These are phyloP conservation scores for Colletotrichum caudatum DNA, from an alignment of 2,329 filamentous ascomycete species.

Conservation along the genomic window DNA sequence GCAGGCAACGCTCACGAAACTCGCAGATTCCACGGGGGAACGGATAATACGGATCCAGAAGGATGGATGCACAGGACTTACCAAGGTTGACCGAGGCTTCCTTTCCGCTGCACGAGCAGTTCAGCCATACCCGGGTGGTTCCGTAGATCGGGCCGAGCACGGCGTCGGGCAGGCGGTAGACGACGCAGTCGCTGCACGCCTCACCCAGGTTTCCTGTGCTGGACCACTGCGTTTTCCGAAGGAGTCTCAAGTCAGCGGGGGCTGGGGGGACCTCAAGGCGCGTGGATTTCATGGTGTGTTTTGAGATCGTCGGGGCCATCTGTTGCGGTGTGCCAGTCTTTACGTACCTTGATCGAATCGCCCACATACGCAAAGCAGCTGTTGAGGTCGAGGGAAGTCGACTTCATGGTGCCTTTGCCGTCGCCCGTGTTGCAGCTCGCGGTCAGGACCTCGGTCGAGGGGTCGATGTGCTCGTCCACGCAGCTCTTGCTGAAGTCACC, in stretches of 20 bases:
- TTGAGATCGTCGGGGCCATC: too few species aligned
- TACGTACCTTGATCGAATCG: conserved; percentile 29
- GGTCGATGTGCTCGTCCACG: conserved; percentile 31
- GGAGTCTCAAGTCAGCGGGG: neutral
- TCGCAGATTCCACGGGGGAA: neutral
- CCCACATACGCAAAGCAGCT: conserved; percentile 23
- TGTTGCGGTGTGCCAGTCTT: neutral
- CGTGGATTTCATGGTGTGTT: conserved; percentile 32
- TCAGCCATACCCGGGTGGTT: conserved; percentile 28
- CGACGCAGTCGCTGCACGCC: conserved; percentile 44
- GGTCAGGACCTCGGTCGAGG: conserved; percentile 26
- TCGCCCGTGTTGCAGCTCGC: conserved; percentile 35
- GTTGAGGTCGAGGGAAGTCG: conserved; percentile 33
- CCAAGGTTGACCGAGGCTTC: conserved; percentile 31
- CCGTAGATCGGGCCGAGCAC: conserved; percentile 31
- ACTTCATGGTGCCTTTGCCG: conserved; percentile 26
- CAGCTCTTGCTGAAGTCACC: conserved; percentile 35
- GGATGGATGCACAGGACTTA: neutral
- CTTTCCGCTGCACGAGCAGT: conserved; percentile 27
- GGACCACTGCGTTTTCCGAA: conserved; percentile 5
- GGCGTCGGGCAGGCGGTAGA: conserved; percentile 37
- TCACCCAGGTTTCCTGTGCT: conserved; percentile 43
- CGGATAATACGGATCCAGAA: too few species aligned
- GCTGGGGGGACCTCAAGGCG: neutral
- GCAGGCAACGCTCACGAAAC: neutral